Conservation (phyloP, 192 early-diverging fungal species). For the Cetraspora pellucida region DNA sequence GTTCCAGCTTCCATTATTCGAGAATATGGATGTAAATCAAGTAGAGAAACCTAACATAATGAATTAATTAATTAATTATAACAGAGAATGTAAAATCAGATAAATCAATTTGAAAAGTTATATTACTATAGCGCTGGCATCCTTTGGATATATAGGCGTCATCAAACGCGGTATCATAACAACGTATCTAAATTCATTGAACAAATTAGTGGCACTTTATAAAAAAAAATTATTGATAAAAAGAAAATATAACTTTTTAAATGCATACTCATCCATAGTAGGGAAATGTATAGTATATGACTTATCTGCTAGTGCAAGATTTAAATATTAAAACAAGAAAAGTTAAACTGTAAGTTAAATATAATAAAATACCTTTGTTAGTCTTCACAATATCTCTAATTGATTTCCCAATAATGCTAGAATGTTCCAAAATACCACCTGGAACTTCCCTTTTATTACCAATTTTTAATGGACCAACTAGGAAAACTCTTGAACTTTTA, state of each 20-base stretch:
- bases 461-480: slow-evolving; percentile 45
- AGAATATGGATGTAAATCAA: slow-evolving; percentile 55
- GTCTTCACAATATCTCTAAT: slow-evolving; percentile 36
- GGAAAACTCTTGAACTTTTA: slow-evolving; percentile 22
- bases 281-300: slow-evolving; percentile 47
- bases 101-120: neutral
- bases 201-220: too few relatives aligned
- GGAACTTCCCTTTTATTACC: slow-evolving; percentile 27
- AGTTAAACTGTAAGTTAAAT: neutral
- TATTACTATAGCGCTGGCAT: slow-evolving; percentile 50
- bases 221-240: neutral
- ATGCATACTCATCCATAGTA: slow-evolving; percentile 48
- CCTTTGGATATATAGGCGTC: slow-evolving; percentile 65
- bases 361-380: slow-evolving; percentile 34
- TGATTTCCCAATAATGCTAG: slow-evolving; percentile 36
- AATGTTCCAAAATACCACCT: slow-evolving; percentile 37
- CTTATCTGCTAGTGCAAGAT: slow-evolving; percentile 9
- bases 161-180: slow-evolving; percentile 37
- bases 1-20: slow-evolving; percentile 62
- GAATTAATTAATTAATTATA: neutral
- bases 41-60: slow-evolving; percentile 40
- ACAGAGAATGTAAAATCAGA: neutral
- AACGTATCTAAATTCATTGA: slow-evolving; percentile 31
- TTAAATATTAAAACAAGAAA: neutral
- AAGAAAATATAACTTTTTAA: neutral